Evolutionary conservation across 148 eudicot genomes (phyloP), one percentile per base, ranked within the genome.

Genomic region (Heliosperma pusillum): DNA sequence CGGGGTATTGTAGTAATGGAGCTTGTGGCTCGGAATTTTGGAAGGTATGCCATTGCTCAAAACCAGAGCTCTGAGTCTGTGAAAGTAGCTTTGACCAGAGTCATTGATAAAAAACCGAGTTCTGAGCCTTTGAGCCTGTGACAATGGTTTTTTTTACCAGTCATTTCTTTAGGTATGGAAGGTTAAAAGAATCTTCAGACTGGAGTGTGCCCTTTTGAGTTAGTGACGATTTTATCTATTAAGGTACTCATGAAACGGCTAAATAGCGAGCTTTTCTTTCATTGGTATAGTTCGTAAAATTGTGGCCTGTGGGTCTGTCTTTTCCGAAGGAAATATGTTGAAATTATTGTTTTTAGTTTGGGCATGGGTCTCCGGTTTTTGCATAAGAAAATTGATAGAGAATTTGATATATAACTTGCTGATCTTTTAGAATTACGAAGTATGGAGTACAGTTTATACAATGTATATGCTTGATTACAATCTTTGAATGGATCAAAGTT

Each of bases 381-480:
- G 3, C 25, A 42, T 69, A 69, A 24, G 72, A 69, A 21, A 70
- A 16, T 50, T 26, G 21, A 17, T 50, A 16, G 60, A 25, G 22
- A 13, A 69, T 24, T 50, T 5, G 4, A 44, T 44, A 36, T 50
- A 21, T 24, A 69, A 50, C 24, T 47, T 69, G 57, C 50, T 2
- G 5, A 47, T 6, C 72, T 22, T 69, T 47, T 20, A 47, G 4
- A 24, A 25, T 21, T 21, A 11, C 26, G 42, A 10, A 69, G 29
- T 22, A 69, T 33, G 42, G 42, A 69, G 29, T 22, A 69, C 57
- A 11, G 20, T 44, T 4, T 70, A 9, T 52, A 71, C 76, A 69
- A 30, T 52, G 72, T 26, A 22, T 55, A 60, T 65, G 71, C 66
- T 73, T 78, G 61, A 78, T 77, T 26, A 21, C 15, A 56, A 19